Percentiles rank a stretch among this genome's conserved stretches.
Conservation (phyloP, 352 stramenopile species). For the Aphanomyces invadans region DNA sequence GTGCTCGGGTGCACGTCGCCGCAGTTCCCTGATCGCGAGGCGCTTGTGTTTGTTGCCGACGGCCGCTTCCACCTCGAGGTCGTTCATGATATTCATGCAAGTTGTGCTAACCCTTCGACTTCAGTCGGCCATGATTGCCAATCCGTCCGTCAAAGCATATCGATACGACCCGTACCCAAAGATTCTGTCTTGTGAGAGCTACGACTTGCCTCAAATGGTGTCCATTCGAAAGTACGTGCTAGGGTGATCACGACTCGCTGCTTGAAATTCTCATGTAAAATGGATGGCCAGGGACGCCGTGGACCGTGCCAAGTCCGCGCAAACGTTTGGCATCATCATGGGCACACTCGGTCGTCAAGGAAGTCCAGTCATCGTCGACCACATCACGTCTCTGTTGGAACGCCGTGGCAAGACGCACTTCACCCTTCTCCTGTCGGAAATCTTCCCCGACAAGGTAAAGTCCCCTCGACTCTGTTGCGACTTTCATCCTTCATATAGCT, state of each 20-base stretch:
- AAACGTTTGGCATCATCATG: conserved; percentile 95
- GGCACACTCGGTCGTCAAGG: conserved; percentile 98
- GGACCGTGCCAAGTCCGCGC: conserved; percentile 59
- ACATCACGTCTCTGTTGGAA: conserved; percentile 84
- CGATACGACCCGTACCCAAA: conserved; percentile 99
- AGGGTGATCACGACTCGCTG: no score
- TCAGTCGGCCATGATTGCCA: conserved; percentile 97
- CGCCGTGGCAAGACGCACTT: conserved; percentile 88
- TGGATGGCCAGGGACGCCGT: conserved; percentile 44
- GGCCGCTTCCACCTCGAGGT: conserved; percentile 99
- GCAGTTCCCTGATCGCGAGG: conserved; percentile 83
- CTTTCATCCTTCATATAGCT: conserved; percentile 42
- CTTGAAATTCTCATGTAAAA: no score
- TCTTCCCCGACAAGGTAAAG: conserved; percentile 91
- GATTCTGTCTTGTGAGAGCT: conserved; percentile 94
- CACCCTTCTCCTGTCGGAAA: conserved; percentile 95
- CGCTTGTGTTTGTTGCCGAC: conserved; percentile 98
- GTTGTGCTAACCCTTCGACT: background rate
- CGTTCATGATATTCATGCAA: background rate
- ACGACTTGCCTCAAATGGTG: conserved; percentile 96
- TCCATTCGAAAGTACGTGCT: conserved; percentile 67
- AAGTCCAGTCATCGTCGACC: conserved; percentile 94
- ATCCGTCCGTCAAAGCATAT: conserved; percentile 92
- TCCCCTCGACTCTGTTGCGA: background rate
- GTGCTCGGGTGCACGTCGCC: conserved; percentile 98